Evolutionary conservation across 176 grass and related monocot genomes (phyloP).

Genomic region (Puccinellia tenuiflora): DNA sequence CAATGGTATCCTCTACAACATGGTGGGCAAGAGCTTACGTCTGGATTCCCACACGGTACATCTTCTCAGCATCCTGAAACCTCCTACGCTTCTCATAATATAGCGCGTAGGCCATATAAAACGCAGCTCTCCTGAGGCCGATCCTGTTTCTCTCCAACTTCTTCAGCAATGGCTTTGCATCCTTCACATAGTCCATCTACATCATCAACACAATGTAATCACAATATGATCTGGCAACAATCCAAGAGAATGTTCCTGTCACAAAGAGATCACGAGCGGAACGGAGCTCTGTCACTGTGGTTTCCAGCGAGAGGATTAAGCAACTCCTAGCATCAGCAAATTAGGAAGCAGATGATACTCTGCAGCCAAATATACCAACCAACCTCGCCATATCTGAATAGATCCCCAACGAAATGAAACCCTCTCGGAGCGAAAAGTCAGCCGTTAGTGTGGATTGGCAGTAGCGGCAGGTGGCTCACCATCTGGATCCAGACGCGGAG

Average conservation of each 20-base stretch:
- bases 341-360: background rate
- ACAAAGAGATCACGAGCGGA: background rate
- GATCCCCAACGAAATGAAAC: background rate
- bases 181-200: slow-evolving; percentile 87
- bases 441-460: background rate
- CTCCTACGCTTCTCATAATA: slow-evolving; percentile 89
- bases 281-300: background rate
- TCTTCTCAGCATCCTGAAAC: slow-evolving; percentile 56
- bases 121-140: slow-evolving; percentile 67
- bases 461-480: slow-evolving; percentile 18
- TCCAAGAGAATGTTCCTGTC: background rate
- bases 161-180: slow-evolving; percentile 76
- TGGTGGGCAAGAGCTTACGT: slow-evolving; percentile 44
- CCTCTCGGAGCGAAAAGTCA: background rate
- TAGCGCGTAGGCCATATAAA: slow-evolving; percentile 82
- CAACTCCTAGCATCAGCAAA: background rate
- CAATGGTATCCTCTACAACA: background rate
- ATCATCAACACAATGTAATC: background rate
- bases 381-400: background rate
- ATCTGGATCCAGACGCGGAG: slow-evolving; percentile 85
- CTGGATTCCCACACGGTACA: slow-evolving; percentile 64
- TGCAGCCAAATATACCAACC: background rate
- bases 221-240: background rate
- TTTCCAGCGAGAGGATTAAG: background rate
- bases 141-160: slow-evolving; percentile 79